Evolutionary conservation across 2,329 filamentous ascomycete species (phyloP).

Genomic region (Diplocarpon mali): DNA sequence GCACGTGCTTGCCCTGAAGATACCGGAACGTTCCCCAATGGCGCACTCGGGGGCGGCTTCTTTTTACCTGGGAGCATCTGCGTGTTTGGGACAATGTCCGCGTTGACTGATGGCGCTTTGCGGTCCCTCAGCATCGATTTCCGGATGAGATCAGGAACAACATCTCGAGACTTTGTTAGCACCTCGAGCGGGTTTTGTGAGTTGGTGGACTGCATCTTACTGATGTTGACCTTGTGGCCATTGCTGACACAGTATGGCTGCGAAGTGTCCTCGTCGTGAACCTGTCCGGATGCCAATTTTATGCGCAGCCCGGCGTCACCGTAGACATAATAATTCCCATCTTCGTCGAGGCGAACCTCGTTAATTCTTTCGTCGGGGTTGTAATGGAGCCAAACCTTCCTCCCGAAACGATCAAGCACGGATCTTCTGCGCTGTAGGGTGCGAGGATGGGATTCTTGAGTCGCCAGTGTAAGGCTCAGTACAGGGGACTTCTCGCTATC

Average conservation of each 20-base stretch:
- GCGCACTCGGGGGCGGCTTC: too few species aligned
- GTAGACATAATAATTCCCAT: background rate
- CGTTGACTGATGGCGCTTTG: background rate
- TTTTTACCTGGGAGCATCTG: background rate
- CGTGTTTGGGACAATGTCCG: background rate
- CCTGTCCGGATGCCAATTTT: background rate
- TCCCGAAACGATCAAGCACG: background rate
- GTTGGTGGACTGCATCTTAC: background rate
- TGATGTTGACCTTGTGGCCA: background rate
- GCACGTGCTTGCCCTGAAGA: too few species aligned
- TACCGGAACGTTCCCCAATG: too few species aligned
- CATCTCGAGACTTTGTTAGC: background rate
- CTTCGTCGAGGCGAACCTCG: slow-evolving; percentile 1
- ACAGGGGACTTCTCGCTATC: too few species aligned
- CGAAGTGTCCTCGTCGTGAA: background rate
- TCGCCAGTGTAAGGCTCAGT: too few species aligned
- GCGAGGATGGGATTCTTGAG: background rate
- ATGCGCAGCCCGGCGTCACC: background rate
- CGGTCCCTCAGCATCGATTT: background rate
- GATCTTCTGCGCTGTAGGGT: background rate
- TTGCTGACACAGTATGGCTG: background rate
- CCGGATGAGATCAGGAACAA: background rate
- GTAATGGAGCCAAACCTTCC: background rate
- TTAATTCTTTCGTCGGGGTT: background rate
- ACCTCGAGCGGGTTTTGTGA: background rate